Evolutionary conservation across 73 alveolate species (phyloP).

Genomic region (Diophrys appendiculata): DNA sequence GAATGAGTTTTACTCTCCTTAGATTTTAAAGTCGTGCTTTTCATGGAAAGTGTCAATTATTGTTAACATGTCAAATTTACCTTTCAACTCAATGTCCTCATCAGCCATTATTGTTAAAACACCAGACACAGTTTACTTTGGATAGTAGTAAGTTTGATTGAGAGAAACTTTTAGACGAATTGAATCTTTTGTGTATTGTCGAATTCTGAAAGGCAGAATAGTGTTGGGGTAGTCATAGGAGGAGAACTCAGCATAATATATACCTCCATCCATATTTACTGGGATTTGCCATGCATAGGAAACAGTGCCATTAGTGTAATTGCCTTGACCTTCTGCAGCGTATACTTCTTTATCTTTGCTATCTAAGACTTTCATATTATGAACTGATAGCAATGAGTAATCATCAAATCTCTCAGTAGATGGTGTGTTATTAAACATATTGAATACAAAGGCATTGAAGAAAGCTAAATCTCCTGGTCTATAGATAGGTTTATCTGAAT

Average conservation of each 20-base stretch:
- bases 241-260: background rate
- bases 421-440: background rate
- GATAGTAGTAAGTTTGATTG: no score
- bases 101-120: no score
- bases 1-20: no score
- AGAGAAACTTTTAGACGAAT: no score
- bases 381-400: background rate
- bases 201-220: background rate
- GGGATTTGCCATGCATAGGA: background rate
- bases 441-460: background rate
- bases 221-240: slow-evolving; percentile 1
- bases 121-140: no score
- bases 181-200: background rate
- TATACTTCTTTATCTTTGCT: background rate
- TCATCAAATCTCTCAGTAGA: background rate
- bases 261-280: background rate
- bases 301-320: background rate
- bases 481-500: background rate
- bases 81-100: background rate
- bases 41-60: background rate
- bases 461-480: background rate
- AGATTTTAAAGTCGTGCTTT: no score
- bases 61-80: background rate
- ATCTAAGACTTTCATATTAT: background rate
- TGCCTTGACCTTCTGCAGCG: background rate